A percentile compares a stretch with the other conserved stretches of the same genome.
phyloP scores from a whole-genome alignment of 2,329 filamentous ascomycete genomes.

The Intubia oerlemansii region DNA sequence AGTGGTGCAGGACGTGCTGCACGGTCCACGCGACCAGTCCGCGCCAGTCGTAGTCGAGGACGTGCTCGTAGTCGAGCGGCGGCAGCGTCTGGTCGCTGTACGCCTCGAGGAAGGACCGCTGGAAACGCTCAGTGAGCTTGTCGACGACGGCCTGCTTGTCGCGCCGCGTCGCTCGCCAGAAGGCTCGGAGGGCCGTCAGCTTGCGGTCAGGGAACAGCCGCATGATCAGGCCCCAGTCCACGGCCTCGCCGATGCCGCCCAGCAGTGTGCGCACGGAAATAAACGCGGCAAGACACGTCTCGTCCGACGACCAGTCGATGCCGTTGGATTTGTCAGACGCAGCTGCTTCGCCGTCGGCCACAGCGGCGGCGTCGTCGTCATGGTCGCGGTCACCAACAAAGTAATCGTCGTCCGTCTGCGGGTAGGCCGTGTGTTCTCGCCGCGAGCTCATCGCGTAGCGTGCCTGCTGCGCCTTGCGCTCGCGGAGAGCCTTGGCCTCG shows the following conservation, averaged over 20 bases:
- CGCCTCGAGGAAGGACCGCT: slow-evolving; percentile 40
- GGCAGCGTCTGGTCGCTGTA: slow-evolving; percentile 42
- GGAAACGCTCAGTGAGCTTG: slow-evolving; percentile 39
- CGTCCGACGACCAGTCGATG: slow-evolving; percentile 20
- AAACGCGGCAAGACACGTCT: slow-evolving; percentile 31
- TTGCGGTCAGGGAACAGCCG: slow-evolving; percentile 31
- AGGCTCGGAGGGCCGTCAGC: slow-evolving; percentile 27
- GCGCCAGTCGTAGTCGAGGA: slow-evolving; percentile 46
- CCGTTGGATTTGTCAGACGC: too few relatives aligned
- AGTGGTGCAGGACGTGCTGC: slow-evolving; percentile 23
- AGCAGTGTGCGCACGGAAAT: slow-evolving; percentile 34
- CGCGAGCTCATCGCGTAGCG: slow-evolving; percentile 11
- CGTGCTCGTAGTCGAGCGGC: slow-evolving; percentile 39
- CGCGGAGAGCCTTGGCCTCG: too few relatives aligned
- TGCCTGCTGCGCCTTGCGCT: slow-evolving; percentile 4
- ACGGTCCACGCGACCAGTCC: slow-evolving; percentile 45
- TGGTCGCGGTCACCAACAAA: too few relatives aligned
- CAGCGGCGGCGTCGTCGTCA: too few relatives aligned
- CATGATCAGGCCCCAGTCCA: slow-evolving; percentile 39
- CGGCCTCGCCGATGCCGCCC: slow-evolving; percentile 34
- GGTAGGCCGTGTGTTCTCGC: slow-evolving; percentile 15
- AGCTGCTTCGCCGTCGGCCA: too few relatives aligned
- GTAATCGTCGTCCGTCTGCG: slow-evolving; percentile 14
- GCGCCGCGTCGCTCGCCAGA: slow-evolving; percentile 31
- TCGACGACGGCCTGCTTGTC: slow-evolving; percentile 30